phyloP scores from a whole-genome alignment of 805 yeast species.

The Myxozyma kluyveri region DNA sequence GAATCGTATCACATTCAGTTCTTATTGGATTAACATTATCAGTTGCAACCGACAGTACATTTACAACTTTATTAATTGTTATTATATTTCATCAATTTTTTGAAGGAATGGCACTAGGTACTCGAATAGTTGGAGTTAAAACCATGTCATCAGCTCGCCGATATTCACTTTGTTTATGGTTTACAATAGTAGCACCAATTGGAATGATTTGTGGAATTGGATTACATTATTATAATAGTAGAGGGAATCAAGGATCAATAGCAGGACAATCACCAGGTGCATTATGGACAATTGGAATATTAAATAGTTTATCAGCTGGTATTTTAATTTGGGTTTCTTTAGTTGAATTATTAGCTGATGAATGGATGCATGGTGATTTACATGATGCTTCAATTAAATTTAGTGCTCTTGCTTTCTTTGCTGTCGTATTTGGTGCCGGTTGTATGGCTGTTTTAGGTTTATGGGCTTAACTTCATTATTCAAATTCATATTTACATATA shows the following conservation, averaged over 20 bases:
- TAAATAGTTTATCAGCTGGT: conserved; percentile 76
- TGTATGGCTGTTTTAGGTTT: conserved; percentile 72
- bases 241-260: conserved; percentile 46
- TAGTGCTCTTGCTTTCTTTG: conserved; percentile 52
- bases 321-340: conserved; percentile 72
- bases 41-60: conserved; percentile 65
- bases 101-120: conserved; percentile 83
- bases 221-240: background rate
- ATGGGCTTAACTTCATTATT: background rate
- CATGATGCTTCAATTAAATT: conserved; percentile 56
- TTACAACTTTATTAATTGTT: conserved; percentile 61
- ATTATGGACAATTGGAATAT: conserved; percentile 56
- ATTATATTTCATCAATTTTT: conserved; percentile 75
- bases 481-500: background rate
- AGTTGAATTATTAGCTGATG: conserved; percentile 78
- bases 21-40: conserved; percentile 70
- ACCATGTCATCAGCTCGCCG: conserved; percentile 31
- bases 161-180: conserved; percentile 42
- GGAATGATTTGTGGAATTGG: conserved; percentile 79
- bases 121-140: conserved; percentile 61
- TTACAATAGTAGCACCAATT: conserved; percentile 63
- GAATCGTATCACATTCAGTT: conserved; percentile 71
- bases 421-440: conserved; percentile 57
- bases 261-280: conserved; percentile 15
- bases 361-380: conserved; percentile 61